Conservation (phyloP, 129 eudicot genomes). For the Artemisia tridentata region DNA sequence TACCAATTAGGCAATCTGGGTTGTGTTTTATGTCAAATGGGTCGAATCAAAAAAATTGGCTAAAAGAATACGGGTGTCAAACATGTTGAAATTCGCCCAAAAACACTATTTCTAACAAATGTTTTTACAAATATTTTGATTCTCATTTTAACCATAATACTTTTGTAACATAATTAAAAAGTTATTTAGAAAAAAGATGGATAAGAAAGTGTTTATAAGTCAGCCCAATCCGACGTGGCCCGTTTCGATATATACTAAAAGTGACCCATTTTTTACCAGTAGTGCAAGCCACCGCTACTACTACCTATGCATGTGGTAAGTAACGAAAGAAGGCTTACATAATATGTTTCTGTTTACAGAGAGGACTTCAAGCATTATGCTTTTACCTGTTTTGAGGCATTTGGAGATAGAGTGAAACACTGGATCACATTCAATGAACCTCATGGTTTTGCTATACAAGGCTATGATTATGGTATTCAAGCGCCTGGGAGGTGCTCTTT, state of each 20-base stretch:
- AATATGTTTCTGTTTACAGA: conserved; percentile 38
- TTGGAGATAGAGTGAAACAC: conserved; percentile 87
- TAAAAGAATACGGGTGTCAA: too few species aligned
- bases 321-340: conserved; percentile 1
- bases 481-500: conserved; percentile 96
- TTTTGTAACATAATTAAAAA: background rate
- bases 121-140: too few species aligned
- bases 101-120: too few species aligned
- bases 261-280: too few species aligned
- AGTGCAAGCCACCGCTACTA: too few species aligned
- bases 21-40: too few species aligned
- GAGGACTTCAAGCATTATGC: conserved; percentile 81
- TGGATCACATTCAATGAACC: conserved; percentile 99
- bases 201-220: background rate
- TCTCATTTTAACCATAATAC: too few species aligned
- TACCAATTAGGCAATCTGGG: too few species aligned
- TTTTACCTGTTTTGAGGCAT: conserved; percentile 67
- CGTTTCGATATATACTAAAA: too few species aligned
- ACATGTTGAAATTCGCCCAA: too few species aligned
- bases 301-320: background rate
- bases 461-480: conserved; percentile 81
- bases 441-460: conserved; percentile 75
- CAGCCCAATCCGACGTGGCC: too few species aligned
- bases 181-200: background rate
- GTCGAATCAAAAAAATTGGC: too few species aligned